Evolutionary conservation across 441 rosid species (phyloP).

Genomic region (Populus hybrid): DNA sequence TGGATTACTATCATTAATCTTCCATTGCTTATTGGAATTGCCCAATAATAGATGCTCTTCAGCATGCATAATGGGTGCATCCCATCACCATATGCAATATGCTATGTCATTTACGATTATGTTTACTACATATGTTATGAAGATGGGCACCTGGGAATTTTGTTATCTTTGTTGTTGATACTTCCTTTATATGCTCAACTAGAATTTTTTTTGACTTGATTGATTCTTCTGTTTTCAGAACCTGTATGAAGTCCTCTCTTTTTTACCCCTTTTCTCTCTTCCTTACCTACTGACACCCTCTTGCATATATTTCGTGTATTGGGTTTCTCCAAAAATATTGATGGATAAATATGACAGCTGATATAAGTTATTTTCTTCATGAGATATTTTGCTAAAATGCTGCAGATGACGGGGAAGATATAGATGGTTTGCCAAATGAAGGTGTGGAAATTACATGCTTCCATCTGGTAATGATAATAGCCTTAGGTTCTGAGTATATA

Average conservation of each 20-base stretch:
- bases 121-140: not conserved
- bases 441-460: constrained; percentile 80
- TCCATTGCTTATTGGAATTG: not conserved
- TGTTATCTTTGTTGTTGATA: not conserved
- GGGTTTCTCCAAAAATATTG: not conserved
- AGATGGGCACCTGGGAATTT: not conserved
- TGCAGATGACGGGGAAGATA: constrained; percentile 74
- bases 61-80: not conserved
- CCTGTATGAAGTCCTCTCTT: not conserved
- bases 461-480: constrained; percentile 49
- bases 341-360: not conserved
- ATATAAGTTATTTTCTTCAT: not conserved
- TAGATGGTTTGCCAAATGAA: constrained; percentile 79
- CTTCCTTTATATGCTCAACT: too few species aligned
- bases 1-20: not conserved
- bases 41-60: not conserved
- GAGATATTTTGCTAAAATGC: constrained; percentile 13
- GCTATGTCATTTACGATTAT: not conserved
- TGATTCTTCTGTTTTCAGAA: not conserved
- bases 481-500: not conserved
- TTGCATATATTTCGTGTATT: not conserved
- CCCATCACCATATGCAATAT: not conserved
- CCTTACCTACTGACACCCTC: not conserved
- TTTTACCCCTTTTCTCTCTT: not conserved
- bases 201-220: not conserved